phyloP scores from a whole-genome alignment of 371 early-diverging fungal genomes.

The Saksenaea oblongispora region DNA sequence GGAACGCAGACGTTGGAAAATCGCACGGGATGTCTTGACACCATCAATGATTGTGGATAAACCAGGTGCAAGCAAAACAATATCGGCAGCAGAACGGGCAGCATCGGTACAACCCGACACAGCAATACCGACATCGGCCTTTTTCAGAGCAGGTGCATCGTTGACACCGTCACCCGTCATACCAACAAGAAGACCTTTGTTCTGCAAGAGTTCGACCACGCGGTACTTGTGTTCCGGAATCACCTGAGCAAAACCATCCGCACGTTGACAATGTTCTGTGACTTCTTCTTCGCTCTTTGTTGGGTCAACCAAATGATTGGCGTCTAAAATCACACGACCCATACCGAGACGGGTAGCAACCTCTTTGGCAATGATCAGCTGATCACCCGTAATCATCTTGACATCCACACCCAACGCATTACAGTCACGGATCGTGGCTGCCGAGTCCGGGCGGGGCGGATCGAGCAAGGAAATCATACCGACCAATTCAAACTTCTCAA shows the following conservation, averaged over 20 bases:
- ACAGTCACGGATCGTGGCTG: conserved; percentile 70
- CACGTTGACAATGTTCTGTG: conserved; percentile 77
- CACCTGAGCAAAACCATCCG: conserved; percentile 96
- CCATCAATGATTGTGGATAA: conserved; percentile 90
- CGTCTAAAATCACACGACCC: conserved; percentile 79
- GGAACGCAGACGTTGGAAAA: conserved; percentile 92
- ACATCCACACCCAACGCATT: conserved; percentile 72
- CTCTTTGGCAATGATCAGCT: conserved; percentile 87
- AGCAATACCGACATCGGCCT: conserved; percentile 88
- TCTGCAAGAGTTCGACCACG: conserved; percentile 74
- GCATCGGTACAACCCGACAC: conserved; percentile 92
- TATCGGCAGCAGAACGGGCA: conserved; percentile 95
- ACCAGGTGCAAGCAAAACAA: conserved; percentile 87
- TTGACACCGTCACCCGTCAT: conserved; percentile 89
- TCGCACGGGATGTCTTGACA: conserved; percentile 80
- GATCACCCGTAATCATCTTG: conserved; percentile 93
- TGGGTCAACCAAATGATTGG: conserved; percentile 73
- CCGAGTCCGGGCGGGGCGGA: conserved; percentile 76
- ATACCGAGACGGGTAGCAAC: conserved; percentile 85
- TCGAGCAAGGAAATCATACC: conserved; percentile 89
- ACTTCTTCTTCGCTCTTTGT: conserved; percentile 66
- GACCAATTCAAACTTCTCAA: conserved; percentile 61
- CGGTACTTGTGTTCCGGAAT: conserved; percentile 93
- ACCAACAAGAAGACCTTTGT: conserved; percentile 66
- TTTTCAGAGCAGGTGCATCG: conserved; percentile 90